Percentiles rank a stretch among this genome's conserved stretches.
phyloP scores from a whole-genome alignment of 176 grass and related monocot genomes.

The Ananas comosus region DNA sequence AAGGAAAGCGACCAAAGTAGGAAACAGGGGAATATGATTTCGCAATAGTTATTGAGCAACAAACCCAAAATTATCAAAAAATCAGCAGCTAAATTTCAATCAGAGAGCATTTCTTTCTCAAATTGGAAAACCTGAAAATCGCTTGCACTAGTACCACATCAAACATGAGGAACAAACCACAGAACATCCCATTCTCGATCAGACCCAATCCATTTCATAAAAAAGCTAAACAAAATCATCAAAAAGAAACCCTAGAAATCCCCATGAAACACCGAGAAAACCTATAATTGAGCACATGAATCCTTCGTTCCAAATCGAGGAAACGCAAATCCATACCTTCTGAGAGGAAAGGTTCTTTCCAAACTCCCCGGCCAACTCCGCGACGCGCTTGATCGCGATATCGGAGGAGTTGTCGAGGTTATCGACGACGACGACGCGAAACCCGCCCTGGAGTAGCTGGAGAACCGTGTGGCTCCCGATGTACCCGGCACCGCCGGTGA shows the following conservation, averaged over 20 bases:
- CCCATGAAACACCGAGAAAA: neutral
- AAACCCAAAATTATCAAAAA: neutral
- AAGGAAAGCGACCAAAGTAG: neutral
- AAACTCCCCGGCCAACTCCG: conserved; percentile 44
- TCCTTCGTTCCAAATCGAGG: neutral
- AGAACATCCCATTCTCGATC: neutral
- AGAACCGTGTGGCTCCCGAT: conserved; percentile 98
- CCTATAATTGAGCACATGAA: neutral
- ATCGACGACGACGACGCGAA: conserved; percentile 73
- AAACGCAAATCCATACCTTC: conserved; percentile 24
- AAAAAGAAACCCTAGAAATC: conserved; percentile 1
- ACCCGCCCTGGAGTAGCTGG: conserved; percentile 65
- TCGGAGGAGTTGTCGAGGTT: conserved; percentile 92
- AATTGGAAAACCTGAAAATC: conserved; percentile 10
- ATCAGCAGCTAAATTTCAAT: neutral
- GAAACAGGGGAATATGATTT: neutral
- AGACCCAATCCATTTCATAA: neutral
- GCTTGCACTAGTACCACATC: neutral
- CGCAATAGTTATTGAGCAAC: neutral
- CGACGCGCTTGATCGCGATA: conserved; percentile 44
- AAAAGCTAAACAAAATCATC: conserved; percentile 9
- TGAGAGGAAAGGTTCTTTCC: conserved; percentile 62
- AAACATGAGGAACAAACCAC: neutral
- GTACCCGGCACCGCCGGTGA: conserved; percentile 92
- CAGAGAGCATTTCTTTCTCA: conserved; percentile 9